phyloP scores from a whole-genome alignment of 140 eudicot genomes.

The Oenanthe javanica region DNA sequence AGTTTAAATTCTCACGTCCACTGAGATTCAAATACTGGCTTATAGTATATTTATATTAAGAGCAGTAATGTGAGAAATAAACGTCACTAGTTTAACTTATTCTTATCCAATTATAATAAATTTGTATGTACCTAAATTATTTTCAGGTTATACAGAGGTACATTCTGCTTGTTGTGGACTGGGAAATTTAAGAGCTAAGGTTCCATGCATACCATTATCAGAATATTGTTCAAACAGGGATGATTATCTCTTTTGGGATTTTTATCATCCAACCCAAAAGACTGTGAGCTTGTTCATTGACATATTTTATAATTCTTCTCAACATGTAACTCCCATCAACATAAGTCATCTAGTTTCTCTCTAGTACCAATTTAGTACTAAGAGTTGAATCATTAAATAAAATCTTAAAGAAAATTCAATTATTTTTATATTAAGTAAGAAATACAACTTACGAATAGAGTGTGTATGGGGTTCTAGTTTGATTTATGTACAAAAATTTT shows the following conservation, averaged over 20 bases:
- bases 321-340: conserved; percentile 39
- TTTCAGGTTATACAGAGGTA: conserved; percentile 58
- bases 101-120: too few species aligned
- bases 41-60: too few species aligned
- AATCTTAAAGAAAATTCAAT: background rate
- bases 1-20: background rate
- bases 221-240: conserved; percentile 48
- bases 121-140: background rate
- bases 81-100: background rate
- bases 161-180: conserved; percentile 83
- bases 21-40: background rate
- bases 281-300: conserved; percentile 40
- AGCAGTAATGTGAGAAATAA: too few species aligned
- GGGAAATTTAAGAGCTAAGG: conserved; percentile 57
- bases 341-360: conserved; percentile 42
- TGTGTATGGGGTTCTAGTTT: background rate
- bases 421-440: too few species aligned
- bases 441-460: background rate
- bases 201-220: conserved; percentile 74
- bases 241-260: conserved; percentile 76
- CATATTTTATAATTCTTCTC: conserved; percentile 31
- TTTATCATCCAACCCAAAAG: conserved; percentile 67
- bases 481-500: too few species aligned
- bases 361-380: conserved; percentile 1
- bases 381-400: too few species aligned